phyloP scores from a whole-genome alignment of 208 protist genomes.

The Trypanosoma boissoni region DNA sequence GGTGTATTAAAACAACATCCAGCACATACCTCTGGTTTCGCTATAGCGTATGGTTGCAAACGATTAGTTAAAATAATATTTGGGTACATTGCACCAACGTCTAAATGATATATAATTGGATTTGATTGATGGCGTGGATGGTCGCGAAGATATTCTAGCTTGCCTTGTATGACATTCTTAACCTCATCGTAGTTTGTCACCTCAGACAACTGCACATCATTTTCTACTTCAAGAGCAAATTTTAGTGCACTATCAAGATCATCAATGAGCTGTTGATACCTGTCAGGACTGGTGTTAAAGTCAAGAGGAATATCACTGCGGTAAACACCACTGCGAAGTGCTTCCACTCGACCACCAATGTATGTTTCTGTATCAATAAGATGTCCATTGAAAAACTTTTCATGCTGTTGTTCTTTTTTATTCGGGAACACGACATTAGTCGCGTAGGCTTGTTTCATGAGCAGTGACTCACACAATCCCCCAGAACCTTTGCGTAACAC shows the following conservation, averaged over 20 bases:
- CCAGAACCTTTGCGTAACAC: slow-evolving; percentile 98
- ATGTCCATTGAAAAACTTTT: slow-evolving; percentile 96
- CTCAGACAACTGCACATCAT: slow-evolving; percentile 78
- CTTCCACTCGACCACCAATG: slow-evolving; percentile 97
- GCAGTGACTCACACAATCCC: slow-evolving; percentile 98
- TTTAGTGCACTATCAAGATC: slow-evolving; percentile 90
- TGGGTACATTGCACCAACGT: slow-evolving; percentile 99
- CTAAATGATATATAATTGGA: slow-evolving; percentile 99
- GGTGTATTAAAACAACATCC: slow-evolving; percentile 97
- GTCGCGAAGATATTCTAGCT: slow-evolving; percentile 88
- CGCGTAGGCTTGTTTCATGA: slow-evolving; percentile 98
- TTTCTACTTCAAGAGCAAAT: slow-evolving; percentile 93
- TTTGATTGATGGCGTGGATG: slow-evolving; percentile 67
- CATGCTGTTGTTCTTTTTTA: slow-evolving; percentile 93
- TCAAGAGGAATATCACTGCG: slow-evolving; percentile 94
- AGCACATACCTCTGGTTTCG: slow-evolving; percentile 95
- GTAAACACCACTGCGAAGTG: slow-evolving; percentile 96
- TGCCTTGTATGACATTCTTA: slow-evolving; percentile 48
- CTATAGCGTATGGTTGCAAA: slow-evolving; percentile 97
- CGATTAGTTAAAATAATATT: slow-evolving; percentile 99
- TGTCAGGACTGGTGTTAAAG: slow-evolving; percentile 93
- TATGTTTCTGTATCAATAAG: slow-evolving; percentile 99
- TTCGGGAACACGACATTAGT: slow-evolving; percentile 99
- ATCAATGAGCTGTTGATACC: slow-evolving; percentile 93
- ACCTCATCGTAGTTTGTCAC: slow-evolving; percentile 95